These are phyloP conservation scores for Agaricus subrufescens DNA, from an alignment of 768 basidiomycete genomes.

Conservation along the genomic window DNA sequence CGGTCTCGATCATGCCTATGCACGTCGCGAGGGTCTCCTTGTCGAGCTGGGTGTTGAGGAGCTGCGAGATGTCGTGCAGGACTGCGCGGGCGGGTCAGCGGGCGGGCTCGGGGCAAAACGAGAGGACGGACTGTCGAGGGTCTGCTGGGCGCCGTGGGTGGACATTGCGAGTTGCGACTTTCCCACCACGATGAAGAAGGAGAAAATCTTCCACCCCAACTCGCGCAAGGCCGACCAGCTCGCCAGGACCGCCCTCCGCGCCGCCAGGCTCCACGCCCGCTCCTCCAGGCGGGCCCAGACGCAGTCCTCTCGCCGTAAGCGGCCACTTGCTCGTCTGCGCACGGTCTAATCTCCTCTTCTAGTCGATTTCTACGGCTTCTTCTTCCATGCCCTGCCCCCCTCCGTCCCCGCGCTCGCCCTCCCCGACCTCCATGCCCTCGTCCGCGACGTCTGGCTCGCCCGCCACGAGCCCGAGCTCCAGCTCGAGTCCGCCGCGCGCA, in stretches of 20 bases:
- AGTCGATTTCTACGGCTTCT: conserved; percentile 76
- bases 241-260: conserved; percentile 60
- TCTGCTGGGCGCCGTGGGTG: conserved; percentile 62
- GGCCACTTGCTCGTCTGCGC: neutral
- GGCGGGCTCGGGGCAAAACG: neutral
- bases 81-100: conserved; percentile 38
- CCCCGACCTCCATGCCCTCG: conserved; percentile 58
- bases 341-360: neutral
- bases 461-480: conserved; percentile 64
- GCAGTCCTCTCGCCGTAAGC: conserved; percentile 48
- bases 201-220: conserved; percentile 78
- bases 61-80: conserved; percentile 82
- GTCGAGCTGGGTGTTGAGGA: conserved; percentile 84
- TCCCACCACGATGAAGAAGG: conserved; percentile 51
- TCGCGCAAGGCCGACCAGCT: conserved; percentile 82
- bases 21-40: conserved; percentile 91
- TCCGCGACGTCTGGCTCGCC: conserved; percentile 70
- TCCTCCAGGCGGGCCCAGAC: conserved; percentile 54
- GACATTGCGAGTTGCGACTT: conserved; percentile 28
- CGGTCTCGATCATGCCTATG: conserved; percentile 87
- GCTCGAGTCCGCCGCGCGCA: conserved; percentile 51
- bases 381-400: conserved; percentile 61
- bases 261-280: conserved; percentile 57
- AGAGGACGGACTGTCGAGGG: conserved; percentile 56
- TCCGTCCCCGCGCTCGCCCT: conserved; percentile 53